These are phyloP conservation scores for Colletotrichum viniferum DNA, from an alignment of 2,329 filamentous ascomycete species.

Conservation along the genomic window DNA sequence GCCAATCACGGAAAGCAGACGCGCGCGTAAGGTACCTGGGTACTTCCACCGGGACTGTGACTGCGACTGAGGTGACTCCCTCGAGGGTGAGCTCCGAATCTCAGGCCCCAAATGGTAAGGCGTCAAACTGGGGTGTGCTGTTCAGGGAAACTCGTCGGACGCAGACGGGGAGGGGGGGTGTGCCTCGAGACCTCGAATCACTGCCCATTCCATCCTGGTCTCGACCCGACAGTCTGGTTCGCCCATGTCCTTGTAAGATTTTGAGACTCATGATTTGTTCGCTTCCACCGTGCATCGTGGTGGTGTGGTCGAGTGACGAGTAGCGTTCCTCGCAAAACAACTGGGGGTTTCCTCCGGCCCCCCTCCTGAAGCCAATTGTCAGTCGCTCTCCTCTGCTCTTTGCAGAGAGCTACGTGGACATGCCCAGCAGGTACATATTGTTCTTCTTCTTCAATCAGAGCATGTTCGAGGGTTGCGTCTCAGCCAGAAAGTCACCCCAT, in stretches of 20 bases:
- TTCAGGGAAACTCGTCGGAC: neutral
- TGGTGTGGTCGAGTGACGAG: neutral
- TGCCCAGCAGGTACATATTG: neutral
- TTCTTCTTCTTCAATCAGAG: neutral
- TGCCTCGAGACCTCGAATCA: neutral
- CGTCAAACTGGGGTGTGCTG: neutral
- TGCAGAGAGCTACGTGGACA: neutral
- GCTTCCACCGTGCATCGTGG: neutral
- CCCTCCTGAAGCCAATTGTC: neutral
- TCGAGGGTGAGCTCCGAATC: neutral
- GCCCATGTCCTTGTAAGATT: neutral
- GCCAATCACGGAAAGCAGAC: neutral
- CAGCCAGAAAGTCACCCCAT: slow-evolving; percentile 13
- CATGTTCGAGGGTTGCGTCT: slow-evolving; percentile 3
- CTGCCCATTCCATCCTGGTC: neutral
- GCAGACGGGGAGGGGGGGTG: neutral
- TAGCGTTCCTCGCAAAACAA: neutral
- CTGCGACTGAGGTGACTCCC: neutral
- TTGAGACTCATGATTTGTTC: neutral
- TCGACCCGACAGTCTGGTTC: slow-evolving; percentile 1
- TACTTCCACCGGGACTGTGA: neutral
- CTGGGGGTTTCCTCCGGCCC: neutral
- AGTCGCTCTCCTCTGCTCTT: neutral
- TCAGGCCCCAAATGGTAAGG: neutral
- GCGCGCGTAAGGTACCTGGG: neutral